Evolutionary conservation across 805 yeast species (phyloP).

Genomic region (Suhomyces canberraensis): DNA sequence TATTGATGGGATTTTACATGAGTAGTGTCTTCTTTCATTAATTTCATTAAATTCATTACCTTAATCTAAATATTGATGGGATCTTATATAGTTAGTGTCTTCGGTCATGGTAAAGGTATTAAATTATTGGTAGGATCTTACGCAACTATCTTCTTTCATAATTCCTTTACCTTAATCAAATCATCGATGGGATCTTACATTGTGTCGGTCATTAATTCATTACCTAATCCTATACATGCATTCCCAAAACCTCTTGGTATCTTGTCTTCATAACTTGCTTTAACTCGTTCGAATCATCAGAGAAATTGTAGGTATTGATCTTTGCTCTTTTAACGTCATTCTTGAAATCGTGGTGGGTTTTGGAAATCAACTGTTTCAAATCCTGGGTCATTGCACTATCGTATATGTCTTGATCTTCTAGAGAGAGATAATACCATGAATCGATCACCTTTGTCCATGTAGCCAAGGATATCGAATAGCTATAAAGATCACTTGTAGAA

Average conservation of each 20-base stretch:
- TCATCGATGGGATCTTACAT: no score
- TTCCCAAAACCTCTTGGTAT: conserved; percentile 3
- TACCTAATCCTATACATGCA: neutral
- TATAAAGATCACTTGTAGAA: conserved; percentile 33
- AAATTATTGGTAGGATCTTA: no score
- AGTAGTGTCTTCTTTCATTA: no score
- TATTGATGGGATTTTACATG: no score
- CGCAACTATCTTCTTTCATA: no score
- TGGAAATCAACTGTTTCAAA: conserved; percentile 4
- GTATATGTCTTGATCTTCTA: conserved; percentile 2
- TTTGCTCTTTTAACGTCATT: conserved; percentile 8
- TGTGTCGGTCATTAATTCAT: no score
- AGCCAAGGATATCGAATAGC: conserved; percentile 39
- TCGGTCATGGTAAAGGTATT: no score
- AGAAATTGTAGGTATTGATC: conserved; percentile 9
- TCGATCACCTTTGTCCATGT: conserved; percentile 51
- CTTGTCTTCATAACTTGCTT: conserved; percentile 3
- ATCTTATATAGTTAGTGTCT: no score
- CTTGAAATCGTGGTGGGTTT: conserved; percentile 6
- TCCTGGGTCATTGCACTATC: neutral
- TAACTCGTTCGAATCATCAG: conserved; percentile 4
- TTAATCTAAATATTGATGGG: no score
- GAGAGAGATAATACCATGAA: conserved; percentile 33
- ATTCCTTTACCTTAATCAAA: no score
- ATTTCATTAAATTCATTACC: no score